Evolutionary conservation across 805 yeast species (phyloP), one percentile per base, ranked within the genome.

Genomic region (Candida quercuum): DNA sequence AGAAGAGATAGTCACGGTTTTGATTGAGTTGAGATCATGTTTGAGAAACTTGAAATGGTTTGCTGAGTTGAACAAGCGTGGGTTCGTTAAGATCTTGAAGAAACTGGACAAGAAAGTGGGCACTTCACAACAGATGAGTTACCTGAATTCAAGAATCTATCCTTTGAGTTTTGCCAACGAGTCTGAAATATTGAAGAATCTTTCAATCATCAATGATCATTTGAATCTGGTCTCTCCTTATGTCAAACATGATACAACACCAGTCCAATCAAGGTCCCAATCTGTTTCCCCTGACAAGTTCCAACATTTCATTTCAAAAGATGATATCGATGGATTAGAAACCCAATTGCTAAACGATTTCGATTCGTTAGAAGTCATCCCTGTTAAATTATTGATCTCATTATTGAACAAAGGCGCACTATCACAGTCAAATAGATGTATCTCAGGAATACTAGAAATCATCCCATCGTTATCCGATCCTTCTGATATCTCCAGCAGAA

Each of bases 41-140:
- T 76, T 84, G 43, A 71, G 96, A 40, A 88, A 88, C 59, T 67
- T 89, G 55, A 88, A 86, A 58, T 91, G 97, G 96, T 89, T 76
- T 58, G 94, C 94, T 18, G 97, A 91, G 54, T 74, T 89, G 51
- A 89, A 89, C 66, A 86, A 83, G 54, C 78, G 94, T 43, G 98
- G 96, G 0, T 85, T 88, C 49, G 74, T 79, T 37, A 89, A 89
- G 64, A 91, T 91, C 46, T 67, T 91, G 54, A 89, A 89, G 64
- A 89, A 89, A 54, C 69, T 89, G 49, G 97, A 91, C 60, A 91
- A 91, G 65, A 87, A 87, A 57, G 66, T 74, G 20, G 83, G 84
- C 6, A 74, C 84, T 0, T 57, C 60, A 37, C 72, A 73, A 35
- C 83, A 79, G 49, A 63, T 65, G 19, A 57, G 68, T n/a, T 81